Evolutionary conservation across 2,329 filamentous ascomycete genomes (phyloP), one percentile per base, ranked within the genome.

Genomic region (Neofusicoccum parvum): DNA sequence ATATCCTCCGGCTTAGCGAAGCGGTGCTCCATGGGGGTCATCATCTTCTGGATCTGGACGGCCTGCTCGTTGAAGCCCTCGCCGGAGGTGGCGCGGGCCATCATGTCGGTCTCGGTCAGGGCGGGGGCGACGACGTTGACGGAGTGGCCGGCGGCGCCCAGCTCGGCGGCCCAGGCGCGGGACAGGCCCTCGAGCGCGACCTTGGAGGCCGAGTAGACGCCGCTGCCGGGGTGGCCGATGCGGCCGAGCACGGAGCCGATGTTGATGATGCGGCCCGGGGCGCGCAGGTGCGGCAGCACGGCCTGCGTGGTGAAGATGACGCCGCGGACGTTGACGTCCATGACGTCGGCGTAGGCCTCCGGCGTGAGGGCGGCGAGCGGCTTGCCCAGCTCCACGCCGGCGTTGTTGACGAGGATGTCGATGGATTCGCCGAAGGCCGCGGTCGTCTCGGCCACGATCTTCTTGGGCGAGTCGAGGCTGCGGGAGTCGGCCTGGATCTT

Each of bases 271-370:
- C 98, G 94, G 71, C 94, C 94, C 34, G 86, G 83, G 65, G 92
- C 92, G 69, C 82, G 74, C 71, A 94, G 95, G 75, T 92, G 88
- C 59, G 91, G 88, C n/a, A 98, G 80, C 66, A 97, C 84, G 50
- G 92, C 92, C 82, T 99, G 95, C 0, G 95, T 98, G 90, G 98
- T 92, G 83, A 94, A 92, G 82, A 99, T 95, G 37, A 99, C 84
- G 34, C 95, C 94, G 1, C 91, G 94, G 60, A 98, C 94, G 77
- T 99, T 99, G 66, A 94, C 98, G 51, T 86, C 81, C 75, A 97
- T 92, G 93, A 98, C 97, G 76, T 88, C 74, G 72, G 90, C 84
- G 72, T 97, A 90, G 80, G 98, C 94, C 66, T 89, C 88, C 72
- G 91, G 85, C 14, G 84, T 85, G 75, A 98, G 97, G 46, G 91